Percentiles rank a stretch among this genome's conserved stretches.
These are phyloP conservation scores for Brassica juncea DNA, from an alignment of 345 rosid genomes.

Conservation along the genomic window DNA sequence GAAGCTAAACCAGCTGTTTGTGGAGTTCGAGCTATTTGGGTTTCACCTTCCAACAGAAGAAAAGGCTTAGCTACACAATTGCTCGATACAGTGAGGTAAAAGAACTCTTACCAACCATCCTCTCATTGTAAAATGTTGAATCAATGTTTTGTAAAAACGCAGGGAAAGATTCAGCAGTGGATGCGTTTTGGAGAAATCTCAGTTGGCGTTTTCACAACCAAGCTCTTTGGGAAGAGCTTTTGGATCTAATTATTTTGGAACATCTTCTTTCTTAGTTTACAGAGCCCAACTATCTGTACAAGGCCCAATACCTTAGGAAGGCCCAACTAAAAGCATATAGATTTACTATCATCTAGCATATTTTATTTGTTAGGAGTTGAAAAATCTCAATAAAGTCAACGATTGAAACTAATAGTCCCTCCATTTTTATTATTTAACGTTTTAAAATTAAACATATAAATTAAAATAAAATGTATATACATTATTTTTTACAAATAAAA, in stretches of 20 bases:
- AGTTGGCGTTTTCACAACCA: constrained; percentile 82
- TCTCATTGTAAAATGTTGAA: background rate
- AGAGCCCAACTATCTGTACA: constrained; percentile 33
- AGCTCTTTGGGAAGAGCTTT: constrained; percentile 66
- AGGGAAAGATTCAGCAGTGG: constrained; percentile 64
- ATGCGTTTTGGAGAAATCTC: constrained; percentile 47
- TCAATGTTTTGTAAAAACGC: constrained; percentile 31
- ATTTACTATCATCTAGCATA: background rate
- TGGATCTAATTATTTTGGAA: constrained; percentile 57
- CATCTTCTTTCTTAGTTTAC: constrained; percentile 58
- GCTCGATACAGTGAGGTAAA: constrained; percentile 77
- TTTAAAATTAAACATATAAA: no score
- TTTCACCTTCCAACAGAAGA: constrained; percentile 77
- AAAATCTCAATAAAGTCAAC: background rate
- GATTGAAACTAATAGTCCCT: no score
- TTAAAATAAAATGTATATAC: no score
- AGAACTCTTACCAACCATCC: background rate
- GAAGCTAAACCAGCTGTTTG: constrained; percentile 59
- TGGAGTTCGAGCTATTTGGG: constrained; percentile 92
- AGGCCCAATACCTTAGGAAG: background rate
- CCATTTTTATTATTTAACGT: no score
- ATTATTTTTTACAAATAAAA: no score
- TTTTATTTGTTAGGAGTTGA: background rate
- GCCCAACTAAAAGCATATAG: background rate
- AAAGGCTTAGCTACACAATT: constrained; percentile 68